Percentiles rank a stretch among this genome's conserved stretches.
Conservation (phyloP, 352 stramenopile species). For the Phytophthora kernoviae region DNA sequence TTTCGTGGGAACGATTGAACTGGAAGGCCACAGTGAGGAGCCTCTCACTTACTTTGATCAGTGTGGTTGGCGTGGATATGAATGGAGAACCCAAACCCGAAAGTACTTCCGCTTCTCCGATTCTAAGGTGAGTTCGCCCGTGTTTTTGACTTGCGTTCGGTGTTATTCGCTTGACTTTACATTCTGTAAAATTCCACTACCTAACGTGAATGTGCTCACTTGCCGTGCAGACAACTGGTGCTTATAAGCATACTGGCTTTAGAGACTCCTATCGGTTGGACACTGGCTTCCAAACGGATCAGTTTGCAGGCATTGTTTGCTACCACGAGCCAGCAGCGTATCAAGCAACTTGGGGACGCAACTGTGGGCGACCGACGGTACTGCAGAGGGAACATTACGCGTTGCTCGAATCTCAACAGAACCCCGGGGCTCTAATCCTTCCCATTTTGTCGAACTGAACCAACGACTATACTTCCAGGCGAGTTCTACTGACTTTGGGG, state of each 20-base stretch:
- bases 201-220: not conserved
- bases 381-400: conserved; percentile 55
- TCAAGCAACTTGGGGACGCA: conserved; percentile 40
- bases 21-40: conserved; percentile 32
- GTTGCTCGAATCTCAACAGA: conserved; percentile 51
- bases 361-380: conserved; percentile 89
- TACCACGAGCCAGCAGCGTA: conserved; percentile 31
- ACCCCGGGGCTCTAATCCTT: conserved; percentile 31
- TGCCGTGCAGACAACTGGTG: conserved; percentile 56
- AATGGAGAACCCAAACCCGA: conserved; percentile 65
- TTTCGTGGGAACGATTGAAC: conserved; percentile 44
- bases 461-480: conserved; percentile 76
- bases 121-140: conserved; percentile 59
- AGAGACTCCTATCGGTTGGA: conserved; percentile 70
- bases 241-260: conserved; percentile 85
- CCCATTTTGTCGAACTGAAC: conserved; percentile 45
- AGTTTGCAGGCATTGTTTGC: conserved; percentile 87
- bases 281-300: conserved; percentile 44
- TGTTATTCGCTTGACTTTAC: not conserved
- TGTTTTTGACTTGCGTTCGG: not conserved
- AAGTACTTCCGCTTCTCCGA: conserved; percentile 88
- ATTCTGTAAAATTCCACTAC: not conserved
- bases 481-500: conserved; percentile 46
- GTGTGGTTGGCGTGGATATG: conserved; percentile 85
- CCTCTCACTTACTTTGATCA: conserved; percentile 80